Base-by-base conservation (phyloP, 805 yeast genomes). In the Yarrowia sp. region DNA sequence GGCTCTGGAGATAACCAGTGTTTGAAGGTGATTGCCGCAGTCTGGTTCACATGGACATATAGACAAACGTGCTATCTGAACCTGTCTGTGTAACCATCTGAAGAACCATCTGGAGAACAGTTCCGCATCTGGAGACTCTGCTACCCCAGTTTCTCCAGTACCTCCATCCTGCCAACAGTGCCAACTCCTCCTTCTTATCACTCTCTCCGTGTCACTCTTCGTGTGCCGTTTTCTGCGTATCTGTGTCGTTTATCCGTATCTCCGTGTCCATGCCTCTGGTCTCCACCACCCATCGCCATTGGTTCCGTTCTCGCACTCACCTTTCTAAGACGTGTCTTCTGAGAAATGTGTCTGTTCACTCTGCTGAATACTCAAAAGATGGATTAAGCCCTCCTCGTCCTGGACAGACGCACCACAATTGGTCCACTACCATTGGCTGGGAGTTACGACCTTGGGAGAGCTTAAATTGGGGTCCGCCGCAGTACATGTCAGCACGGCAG, bases 281-380 rank as follows among this genome's bases (percentile, higher is more conserved):
- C 13, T 41, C 9, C 18, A 21, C 8, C 8, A 6, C 18, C 21
- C 22, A 24, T 38, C 49, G 16, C 24, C 35, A 27, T 27, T 14
- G 6, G 12, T 39, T 18, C 13, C 9, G 29, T 27, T 46, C 33
- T 18, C 18, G 10, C 29, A 47, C 55, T 47, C 55, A 47, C 55
- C 55, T 47, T 32, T 47, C 55, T 31, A 31, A 32, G 38, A 47
- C 51, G 51, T 44, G 55, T 47, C 38, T 47, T n/a, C 36, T 47
- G 55, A 47, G 55, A 47, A 47, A 47, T 47, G 55, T 31, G 55
- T 47, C 55, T 47, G 36, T 32, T 47, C 55, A 31, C 55, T 47
- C 55, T 47, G 21, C 21, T 44, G 51, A 44, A 44, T 44, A 29
- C 51, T 44, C 51, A 44, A 44, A 44, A 44, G 55, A 32, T 47